Base-by-base conservation (phyloP, 768 basidiomycete species). In the Auriculariales sp. region DNA sequence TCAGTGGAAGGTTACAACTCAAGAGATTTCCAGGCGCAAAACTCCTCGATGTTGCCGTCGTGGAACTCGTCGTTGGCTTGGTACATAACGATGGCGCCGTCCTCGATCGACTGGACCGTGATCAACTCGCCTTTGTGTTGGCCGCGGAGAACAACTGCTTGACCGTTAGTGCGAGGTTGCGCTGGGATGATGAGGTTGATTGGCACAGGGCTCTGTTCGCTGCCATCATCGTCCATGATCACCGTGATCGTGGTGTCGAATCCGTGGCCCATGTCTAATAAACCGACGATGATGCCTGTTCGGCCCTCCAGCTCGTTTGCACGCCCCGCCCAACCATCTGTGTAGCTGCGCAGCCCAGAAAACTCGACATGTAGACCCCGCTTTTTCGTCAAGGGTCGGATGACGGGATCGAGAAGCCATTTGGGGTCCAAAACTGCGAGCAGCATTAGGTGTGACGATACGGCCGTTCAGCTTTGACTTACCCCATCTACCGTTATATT, bases 61-160 rank as follows among this genome's bases (percentile, higher is more conserved):
- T n/a, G n/a, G n/a, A n/a, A n/a, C n/a, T n/a, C n/a, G n/a, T n/a
- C n/a, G n/a, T n/a, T n/a, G n/a, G n/a, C n/a, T n/a, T n/a, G n/a
- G n/a, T n/a, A n/a, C n/a, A n/a, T n/a, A n/a, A n/a, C n/a, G n/a
- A n/a, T n/a, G n/a, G n/a, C n/a, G 19, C 11, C 7, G 22, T 25
- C 22, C 22, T 44, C 39, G 19, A 44, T 25, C 39, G 27, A 24
- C 39, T 44, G 14, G 30, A 48, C 31, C 9, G 10, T 17, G 47
- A 53, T 19, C n/a, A 46, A 17, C 19, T 58, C 59, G 15, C 74
- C 75, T 54, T 64, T 71, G 31, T 61, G 53, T 17, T 56, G 50
- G 1, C 75, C 78, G 25, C 67, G 65, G 48, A 79, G 61, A 19
- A 71, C 67, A 34, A 82, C 52, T 4, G 77, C 80, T 35, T 79